Conservation (phyloP, 2,329 filamentous ascomycete genomes). For the Fusarium pseudoanthophilum region DNA sequence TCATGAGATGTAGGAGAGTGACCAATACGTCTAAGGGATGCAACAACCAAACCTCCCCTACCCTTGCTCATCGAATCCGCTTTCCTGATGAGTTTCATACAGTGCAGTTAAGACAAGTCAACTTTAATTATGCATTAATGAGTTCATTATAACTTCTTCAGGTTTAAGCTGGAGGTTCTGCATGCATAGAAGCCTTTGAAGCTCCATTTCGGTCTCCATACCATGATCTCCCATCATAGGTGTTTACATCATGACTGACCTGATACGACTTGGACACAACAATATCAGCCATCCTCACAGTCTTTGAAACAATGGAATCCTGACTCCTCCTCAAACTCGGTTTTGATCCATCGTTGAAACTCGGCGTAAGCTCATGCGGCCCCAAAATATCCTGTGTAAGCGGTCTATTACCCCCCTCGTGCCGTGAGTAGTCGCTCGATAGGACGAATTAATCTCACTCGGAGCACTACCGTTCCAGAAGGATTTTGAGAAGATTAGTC, state of each 20-base stretch:
- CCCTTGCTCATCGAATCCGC: too few relatives aligned
- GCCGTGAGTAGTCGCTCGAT: accelerated
- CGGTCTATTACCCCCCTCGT: neutral
- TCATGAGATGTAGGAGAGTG: too few relatives aligned
- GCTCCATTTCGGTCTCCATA: conserved; percentile 1
- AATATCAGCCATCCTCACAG: neutral
- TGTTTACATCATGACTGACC: conserved; percentile 9
- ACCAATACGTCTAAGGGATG: too few relatives aligned
- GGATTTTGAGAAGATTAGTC: conserved; percentile 16
- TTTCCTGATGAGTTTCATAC: too few relatives aligned
- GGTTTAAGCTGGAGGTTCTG: neutral
- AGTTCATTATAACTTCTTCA: too few relatives aligned
- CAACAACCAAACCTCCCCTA: too few relatives aligned
- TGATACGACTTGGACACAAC: conserved; percentile 26
- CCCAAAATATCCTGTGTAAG: conserved; percentile 15
- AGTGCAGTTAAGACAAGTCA: too few relatives aligned
- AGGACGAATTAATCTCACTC: neutral
- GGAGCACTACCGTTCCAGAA: conserved; percentile 17
- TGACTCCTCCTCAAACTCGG: conserved; percentile 14
- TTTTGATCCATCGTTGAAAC: conserved; percentile 2
- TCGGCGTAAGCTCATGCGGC: conserved; percentile 26
- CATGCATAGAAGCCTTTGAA: conserved; percentile 22
- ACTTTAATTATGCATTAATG: too few relatives aligned
- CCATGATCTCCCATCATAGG: conserved; percentile 2
- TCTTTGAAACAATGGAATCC: conserved; percentile 26